Evolutionary conservation across 345 rosid genomes (phyloP).

Genomic region (Camelina neglecta): DNA sequence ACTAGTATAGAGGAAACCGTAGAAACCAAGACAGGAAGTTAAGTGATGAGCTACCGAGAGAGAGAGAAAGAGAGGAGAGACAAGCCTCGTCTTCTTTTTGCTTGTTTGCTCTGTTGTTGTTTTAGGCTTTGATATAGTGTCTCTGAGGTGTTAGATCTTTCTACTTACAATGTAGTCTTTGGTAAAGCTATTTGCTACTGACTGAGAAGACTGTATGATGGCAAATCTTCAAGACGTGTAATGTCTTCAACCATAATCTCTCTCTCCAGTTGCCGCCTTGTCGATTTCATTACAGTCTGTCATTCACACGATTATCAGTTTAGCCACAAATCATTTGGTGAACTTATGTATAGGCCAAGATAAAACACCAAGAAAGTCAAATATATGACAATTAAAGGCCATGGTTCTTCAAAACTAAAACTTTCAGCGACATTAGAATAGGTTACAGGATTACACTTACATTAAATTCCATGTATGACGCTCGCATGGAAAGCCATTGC

Average conservation of each 20-base stretch:
- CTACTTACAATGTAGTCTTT: conserved; percentile 41
- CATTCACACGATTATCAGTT: conserved; percentile 13
- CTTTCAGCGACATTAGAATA: background rate
- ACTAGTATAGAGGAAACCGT: background rate
- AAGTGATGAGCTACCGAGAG: background rate
- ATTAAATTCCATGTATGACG: conserved; percentile 99
- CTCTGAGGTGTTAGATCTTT: conserved; percentile 37
- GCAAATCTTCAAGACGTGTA: conserved; percentile 77
- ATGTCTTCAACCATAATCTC: conserved; percentile 83
- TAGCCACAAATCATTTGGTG: conserved; percentile 2
- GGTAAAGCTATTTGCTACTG: conserved; percentile 41
- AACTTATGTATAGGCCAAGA: conserved; percentile 2
- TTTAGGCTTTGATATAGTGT: background rate
- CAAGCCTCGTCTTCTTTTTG: conserved; percentile 15
- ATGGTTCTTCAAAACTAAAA: conserved; percentile 1
- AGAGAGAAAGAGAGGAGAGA: background rate
- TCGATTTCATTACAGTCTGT: conserved; percentile 84
- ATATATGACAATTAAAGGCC: too few species aligned
- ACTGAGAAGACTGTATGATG: conserved; percentile 73
- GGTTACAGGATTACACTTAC: conserved; percentile 45
- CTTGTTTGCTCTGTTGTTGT: conserved; percentile 5
- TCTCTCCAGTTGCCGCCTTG: conserved; percentile 88
- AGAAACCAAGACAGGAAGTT: conserved; percentile 8
- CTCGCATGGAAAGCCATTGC: conserved; percentile 92
- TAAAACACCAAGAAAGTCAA: background rate